Percentiles rank a stretch among this genome's conserved stretches.
Conservation (phyloP, 768 basidiomycete genomes). For the Tylopilus rubrobrunneus region DNA sequence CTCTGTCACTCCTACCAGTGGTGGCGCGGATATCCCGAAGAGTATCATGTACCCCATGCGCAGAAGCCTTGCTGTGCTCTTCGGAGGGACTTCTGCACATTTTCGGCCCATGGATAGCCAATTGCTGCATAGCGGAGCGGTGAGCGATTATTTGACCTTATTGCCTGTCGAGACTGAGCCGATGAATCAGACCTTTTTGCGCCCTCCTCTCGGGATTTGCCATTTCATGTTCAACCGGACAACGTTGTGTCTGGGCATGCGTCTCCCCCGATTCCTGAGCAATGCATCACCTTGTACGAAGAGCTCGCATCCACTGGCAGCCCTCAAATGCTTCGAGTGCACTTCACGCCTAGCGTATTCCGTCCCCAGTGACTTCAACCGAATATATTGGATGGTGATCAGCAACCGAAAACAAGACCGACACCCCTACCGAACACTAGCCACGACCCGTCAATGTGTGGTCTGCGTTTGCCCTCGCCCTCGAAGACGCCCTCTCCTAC, state of each 20-base stretch:
- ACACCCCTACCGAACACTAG: constrained; percentile 11
- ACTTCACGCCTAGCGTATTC: constrained; percentile 15
- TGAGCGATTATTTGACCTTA: not conserved
- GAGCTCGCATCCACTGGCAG: constrained; percentile 12
- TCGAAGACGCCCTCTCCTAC: constrained; percentile 20
- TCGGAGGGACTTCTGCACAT: constrained; percentile 7
- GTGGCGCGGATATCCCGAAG: constrained; percentile 22
- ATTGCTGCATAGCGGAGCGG: constrained; percentile 14
- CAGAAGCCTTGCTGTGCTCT: constrained; percentile 12
- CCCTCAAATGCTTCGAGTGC: constrained; percentile 12
- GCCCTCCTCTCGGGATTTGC: constrained; percentile 16
- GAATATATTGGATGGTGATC: constrained; percentile 16
- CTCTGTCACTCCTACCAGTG: constrained; percentile 20
- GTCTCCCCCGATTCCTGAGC: constrained; percentile 5
- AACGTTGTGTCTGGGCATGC: constrained; percentile 10
- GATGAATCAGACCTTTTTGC: constrained; percentile 9
- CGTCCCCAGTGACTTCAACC: constrained; percentile 16
- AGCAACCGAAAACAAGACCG: not conserved
- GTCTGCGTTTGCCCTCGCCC: constrained; percentile 19
- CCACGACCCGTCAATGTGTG: constrained; percentile 22
- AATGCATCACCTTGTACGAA: constrained; percentile 9
- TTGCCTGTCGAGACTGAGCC: not conserved
- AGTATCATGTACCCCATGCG: constrained; percentile 16
- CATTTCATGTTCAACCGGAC: constrained; percentile 18
- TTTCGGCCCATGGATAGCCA: constrained; percentile 14